phyloP scores from a whole-genome alignment of 148 eudicot species.

The Camellia lanceoleosa region DNA sequence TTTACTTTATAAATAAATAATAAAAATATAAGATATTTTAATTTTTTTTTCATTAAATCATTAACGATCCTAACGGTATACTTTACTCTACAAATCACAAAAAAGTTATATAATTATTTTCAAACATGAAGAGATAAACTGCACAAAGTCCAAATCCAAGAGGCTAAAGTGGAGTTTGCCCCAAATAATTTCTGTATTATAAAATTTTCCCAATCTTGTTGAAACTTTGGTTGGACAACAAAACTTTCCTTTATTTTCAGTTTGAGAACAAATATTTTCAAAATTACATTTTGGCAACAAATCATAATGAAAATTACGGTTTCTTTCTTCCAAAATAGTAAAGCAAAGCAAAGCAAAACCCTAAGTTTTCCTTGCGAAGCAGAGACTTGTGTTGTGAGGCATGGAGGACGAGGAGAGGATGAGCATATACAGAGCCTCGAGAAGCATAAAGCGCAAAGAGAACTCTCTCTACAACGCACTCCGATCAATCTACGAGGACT shows the following conservation, averaged over 20 bases:
- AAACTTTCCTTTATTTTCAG: neutral
- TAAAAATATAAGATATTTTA: too few relatives aligned
- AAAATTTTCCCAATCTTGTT: neutral
- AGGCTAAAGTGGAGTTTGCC: too few relatives aligned
- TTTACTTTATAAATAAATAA: too few relatives aligned
- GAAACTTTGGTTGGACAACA: neutral
- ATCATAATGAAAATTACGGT: neutral
- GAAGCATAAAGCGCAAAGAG: constrained; percentile 63
- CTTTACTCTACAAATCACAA: too few relatives aligned
- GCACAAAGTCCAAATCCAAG: too few relatives aligned
- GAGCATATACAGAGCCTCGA: constrained; percentile 79
- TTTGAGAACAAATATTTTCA: neutral
- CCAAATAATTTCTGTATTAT: too few relatives aligned
- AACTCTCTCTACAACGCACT: constrained; percentile 71
- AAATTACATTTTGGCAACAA: neutral
- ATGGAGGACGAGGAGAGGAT: constrained; percentile 16
- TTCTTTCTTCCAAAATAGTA: neutral
- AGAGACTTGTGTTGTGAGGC: neutral
- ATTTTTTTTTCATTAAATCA: too few relatives aligned
- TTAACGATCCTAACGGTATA: too few relatives aligned
- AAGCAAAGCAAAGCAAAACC: neutral
- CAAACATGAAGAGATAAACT: too few relatives aligned
- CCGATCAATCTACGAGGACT: constrained; percentile 81
- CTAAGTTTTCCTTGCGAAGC: neutral
- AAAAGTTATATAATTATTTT: too few relatives aligned